phyloP scores from a whole-genome alignment of 768 basidiomycete genomes.

The Termitomyces sp. region DNA sequence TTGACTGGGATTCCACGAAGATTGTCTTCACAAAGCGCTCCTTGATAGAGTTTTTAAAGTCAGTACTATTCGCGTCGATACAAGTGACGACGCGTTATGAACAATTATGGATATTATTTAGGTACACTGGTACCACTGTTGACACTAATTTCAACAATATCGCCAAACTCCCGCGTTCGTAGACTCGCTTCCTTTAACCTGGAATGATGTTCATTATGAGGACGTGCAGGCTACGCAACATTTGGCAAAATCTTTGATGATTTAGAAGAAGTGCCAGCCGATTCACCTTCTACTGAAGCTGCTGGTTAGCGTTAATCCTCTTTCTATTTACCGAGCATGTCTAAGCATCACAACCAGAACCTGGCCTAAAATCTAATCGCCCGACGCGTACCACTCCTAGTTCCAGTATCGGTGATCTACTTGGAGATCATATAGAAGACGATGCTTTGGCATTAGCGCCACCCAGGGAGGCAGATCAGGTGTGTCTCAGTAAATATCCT shows the following conservation, averaged over 20 bases:
- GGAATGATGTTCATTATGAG: background rate
- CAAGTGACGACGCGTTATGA: background rate
- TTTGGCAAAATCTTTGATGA: slow-evolving; percentile 53
- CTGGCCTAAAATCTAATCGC: slow-evolving; percentile 48
- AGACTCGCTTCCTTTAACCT: background rate
- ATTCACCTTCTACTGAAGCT: slow-evolving; percentile 5
- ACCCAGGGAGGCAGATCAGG: slow-evolving; percentile 21
- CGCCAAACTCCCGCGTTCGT: slow-evolving; percentile 67
- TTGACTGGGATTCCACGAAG: slow-evolving; percentile 74
- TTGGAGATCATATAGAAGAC: slow-evolving; percentile 40
- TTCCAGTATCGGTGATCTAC: slow-evolving; percentile 47
- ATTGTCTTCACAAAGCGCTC: slow-evolving; percentile 79
- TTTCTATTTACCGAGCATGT: background rate
- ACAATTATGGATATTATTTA: slow-evolving; percentile 22
- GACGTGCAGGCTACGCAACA: slow-evolving; percentile 54
- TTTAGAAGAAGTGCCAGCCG: slow-evolving; percentile 6
- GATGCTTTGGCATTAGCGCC: slow-evolving; percentile 61
- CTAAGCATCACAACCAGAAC: slow-evolving; percentile 14
- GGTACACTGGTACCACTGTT: slow-evolving; percentile 70
- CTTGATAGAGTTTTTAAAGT: slow-evolving; percentile 77
- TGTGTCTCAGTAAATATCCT: background rate
- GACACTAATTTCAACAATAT: slow-evolving; percentile 75
- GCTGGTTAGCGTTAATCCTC: background rate
- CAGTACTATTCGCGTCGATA: slow-evolving; percentile 14
- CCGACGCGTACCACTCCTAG: slow-evolving; percentile 53